Conservation (phyloP, 768 basidiomycete genomes). For the Amanita pallidorosea region DNA sequence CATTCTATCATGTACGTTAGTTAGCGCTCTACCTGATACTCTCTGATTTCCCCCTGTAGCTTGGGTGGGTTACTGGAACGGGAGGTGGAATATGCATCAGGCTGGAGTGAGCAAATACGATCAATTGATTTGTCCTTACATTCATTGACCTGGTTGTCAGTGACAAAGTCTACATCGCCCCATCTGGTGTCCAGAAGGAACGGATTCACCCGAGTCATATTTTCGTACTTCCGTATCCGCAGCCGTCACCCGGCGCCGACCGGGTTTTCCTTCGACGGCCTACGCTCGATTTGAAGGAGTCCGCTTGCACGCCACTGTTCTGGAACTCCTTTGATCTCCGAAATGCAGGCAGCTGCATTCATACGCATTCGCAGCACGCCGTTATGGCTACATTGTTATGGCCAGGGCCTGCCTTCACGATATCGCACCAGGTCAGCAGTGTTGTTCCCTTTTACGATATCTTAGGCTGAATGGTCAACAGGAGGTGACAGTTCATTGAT, state of each 20-base stretch:
- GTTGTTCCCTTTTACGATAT: constrained; percentile 4
- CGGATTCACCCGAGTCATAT: constrained; percentile 76
- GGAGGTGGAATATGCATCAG: constrained; percentile 76
- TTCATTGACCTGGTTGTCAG: constrained; percentile 20
- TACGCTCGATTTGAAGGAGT: constrained; percentile 62
- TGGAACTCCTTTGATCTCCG: constrained; percentile 85
- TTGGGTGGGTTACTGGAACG: constrained; percentile 91
- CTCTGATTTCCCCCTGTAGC: constrained; percentile 16
- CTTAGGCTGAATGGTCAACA: constrained; percentile 2
- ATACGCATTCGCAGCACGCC: constrained; percentile 85
- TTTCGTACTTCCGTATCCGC: constrained; percentile 78
- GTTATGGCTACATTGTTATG: constrained; percentile 83
- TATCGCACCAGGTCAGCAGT: constrained; percentile 65
- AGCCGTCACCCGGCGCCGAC: constrained; percentile 53
- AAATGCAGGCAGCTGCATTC: constrained; percentile 77
- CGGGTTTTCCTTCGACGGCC: constrained; percentile 75
- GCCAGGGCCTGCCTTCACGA: constrained; percentile 57
- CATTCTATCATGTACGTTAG: constrained; percentile 53
- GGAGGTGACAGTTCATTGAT: constrained; percentile 31
- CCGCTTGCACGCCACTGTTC: constrained; percentile 83
- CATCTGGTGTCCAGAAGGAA: constrained; percentile 88
- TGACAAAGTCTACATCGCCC: constrained; percentile 76
- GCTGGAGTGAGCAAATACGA: constrained; percentile 33
- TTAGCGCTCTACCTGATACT: not conserved
- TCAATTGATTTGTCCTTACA: not conserved